Percentiles rank a stretch among this genome's conserved stretches.
phyloP scores from a whole-genome alignment of 2,329 filamentous ascomycete genomes.

The Colletotrichum lindemuthianum region DNA sequence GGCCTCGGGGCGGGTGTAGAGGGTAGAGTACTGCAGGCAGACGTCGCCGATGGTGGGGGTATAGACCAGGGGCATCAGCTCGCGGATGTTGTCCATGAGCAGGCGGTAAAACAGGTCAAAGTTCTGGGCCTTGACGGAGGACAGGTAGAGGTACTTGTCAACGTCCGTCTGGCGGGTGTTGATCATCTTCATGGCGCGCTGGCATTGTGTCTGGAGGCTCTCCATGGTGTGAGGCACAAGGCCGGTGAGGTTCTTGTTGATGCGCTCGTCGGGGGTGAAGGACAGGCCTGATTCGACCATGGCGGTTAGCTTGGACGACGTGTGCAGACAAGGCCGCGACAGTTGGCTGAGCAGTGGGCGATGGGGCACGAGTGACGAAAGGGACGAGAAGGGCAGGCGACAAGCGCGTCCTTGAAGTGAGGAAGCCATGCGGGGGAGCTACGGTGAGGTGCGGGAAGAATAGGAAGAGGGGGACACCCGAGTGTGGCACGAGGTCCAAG shows the following conservation, averaged over 20 bases:
- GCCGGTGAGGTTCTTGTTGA: conserved; percentile 72
- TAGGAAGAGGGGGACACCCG: conserved; percentile 3
- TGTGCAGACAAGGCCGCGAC: conserved; percentile 18
- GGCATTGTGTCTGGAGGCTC: conserved; percentile 67
- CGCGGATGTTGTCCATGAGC: conserved; percentile 79
- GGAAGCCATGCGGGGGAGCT: conserved; percentile 30
- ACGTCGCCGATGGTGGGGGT: conserved; percentile 94
- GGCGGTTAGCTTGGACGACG: conserved; percentile 32
- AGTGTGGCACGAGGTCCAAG: conserved; percentile 8
- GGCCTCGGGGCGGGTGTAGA: conserved; percentile 94
- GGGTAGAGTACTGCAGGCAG: conserved; percentile 93
- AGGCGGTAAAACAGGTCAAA: conserved; percentile 86
- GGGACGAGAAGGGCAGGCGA: conserved; percentile 31
- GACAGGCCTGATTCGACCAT: conserved; percentile 61
- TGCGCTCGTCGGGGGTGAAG: conserved; percentile 71
- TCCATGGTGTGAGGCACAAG: conserved; percentile 73
- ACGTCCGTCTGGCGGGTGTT: conserved; percentile 74
- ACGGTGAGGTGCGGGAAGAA: conserved; percentile 9
- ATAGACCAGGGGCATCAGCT: conserved; percentile 86
- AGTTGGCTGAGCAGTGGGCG: conserved; percentile 15
- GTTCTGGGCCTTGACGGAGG: conserved; percentile 78
- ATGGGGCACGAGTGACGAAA: conserved; percentile 6
- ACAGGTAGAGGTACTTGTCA: conserved; percentile 87
- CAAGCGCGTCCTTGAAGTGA: conserved; percentile 26
- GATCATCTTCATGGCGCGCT: conserved; percentile 79